Evolutionary conservation across 331 rosid genomes (phyloP), one percentile per base, ranked within the genome.

Genomic region (Phaseolus coccineus): DNA sequence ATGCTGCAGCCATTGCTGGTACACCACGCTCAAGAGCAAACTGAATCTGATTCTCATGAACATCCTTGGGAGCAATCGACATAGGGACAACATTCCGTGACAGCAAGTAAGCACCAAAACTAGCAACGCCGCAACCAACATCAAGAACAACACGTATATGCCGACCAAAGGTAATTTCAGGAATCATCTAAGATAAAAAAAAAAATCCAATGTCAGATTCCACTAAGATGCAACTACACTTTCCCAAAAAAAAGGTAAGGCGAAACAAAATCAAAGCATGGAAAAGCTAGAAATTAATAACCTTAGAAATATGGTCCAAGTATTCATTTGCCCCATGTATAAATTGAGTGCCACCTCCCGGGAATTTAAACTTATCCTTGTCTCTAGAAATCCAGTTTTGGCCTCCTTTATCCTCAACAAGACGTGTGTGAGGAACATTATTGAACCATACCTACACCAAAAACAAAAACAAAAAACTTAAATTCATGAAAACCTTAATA

Each of bases 341-440:
- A 82, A 94, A 94, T 59, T 94, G 98, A 0, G 98, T 94, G 24
- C 98, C 98, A 39, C 98, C 98, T 73, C 98, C 98, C 8, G 98
- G 98, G 86, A 94, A 94, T 65, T 73, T 89, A 68, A 94, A 91
- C 85, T 90, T 94, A 65, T 89, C 83, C 56, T 84, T 90, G 70
- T 77, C 77, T 62, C 87, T 83, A 6, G 80, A 77, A 77, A 94
- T 90, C 98, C 98, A 94, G 80, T 94, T 94, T 77, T 94, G 98
- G 33, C 98, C 98, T 2, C 98, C 98, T 85, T 94, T 94, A 74
- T 91, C 98, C 66, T 90, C 97, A 37, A 90, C 98, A n/a, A 94
- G 79, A 63, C 97, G 97, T 76, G 88, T 91, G 76, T 94, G 98
- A 57, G 98, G 98, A 63, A 94, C 96, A 79, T 94, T 94, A 67